Percentiles rank a stretch among this genome's conserved stretches.
These are phyloP conservation scores for Phylloporus rhodoxanthus DNA, from an alignment of 768 basidiomycete genomes.

Conservation along the genomic window DNA sequence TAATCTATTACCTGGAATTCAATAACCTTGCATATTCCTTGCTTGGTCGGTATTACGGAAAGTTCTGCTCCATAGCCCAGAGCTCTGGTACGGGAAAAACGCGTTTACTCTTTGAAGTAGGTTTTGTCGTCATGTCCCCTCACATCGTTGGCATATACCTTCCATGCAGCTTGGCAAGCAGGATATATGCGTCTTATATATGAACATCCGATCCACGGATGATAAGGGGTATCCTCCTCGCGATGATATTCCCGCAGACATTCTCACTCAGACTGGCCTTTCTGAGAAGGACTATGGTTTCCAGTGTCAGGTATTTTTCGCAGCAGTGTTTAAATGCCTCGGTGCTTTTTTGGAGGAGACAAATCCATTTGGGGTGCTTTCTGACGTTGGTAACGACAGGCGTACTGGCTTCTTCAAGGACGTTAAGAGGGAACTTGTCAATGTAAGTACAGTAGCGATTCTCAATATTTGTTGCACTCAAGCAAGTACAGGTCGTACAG, in stretches of 20 bases:
- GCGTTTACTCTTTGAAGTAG: no score
- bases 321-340: not conserved
- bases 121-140: no score
- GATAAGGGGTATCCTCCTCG: not conserved
- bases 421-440: not conserved
- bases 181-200: not conserved
- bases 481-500: not conserved
- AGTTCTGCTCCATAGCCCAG: not conserved
- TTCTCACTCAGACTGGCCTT: not conserved
- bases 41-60: no score
- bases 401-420: not conserved
- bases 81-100: no score
- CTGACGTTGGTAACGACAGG: not conserved
- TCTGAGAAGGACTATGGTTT: not conserved
- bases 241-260: not conserved
- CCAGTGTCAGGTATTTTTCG: not conserved
- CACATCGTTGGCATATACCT: no score
- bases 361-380: not conserved
- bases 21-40: not conserved
- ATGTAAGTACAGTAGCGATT: not conserved
- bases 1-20: not conserved
- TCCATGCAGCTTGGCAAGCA: not conserved
- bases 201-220: not conserved
- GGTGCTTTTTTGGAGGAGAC: not conserved
- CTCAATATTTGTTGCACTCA: not conserved